A percentile compares a stretch with the other conserved stretches of the same genome.
phyloP scores from a whole-genome alignment of 805 yeast genomes.

The Ogataea naganishii region DNA sequence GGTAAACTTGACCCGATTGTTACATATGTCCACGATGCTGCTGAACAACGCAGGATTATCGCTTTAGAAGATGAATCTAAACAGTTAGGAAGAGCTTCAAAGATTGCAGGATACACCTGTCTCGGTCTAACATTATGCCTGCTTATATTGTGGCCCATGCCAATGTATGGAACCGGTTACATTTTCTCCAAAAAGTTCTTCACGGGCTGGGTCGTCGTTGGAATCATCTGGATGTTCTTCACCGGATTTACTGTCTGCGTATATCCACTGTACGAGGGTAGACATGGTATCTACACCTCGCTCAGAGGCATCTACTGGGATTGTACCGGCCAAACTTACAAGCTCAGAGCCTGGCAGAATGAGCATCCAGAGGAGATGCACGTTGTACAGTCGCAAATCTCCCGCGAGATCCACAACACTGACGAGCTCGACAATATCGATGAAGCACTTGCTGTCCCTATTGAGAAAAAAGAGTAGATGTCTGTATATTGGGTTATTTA shows the following conservation, averaged over 20 bases:
- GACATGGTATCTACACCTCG: constrained; percentile 55
- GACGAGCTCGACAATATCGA: constrained; percentile 16
- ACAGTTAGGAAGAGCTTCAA: constrained; percentile 47
- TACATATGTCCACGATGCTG: constrained; percentile 22
- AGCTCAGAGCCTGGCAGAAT: constrained; percentile 68
- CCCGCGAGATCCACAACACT: constrained; percentile 26
- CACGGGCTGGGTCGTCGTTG: constrained; percentile 84
- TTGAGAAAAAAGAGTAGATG: not conserved
- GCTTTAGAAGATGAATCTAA: constrained; percentile 40
- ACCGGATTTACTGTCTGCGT: constrained; percentile 55
- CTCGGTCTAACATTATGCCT: constrained; percentile 52
- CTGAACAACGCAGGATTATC: constrained; percentile 8
- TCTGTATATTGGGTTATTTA: too few species aligned
- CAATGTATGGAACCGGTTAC: constrained; percentile 79
- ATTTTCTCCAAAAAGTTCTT: constrained; percentile 69
- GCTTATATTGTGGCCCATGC: constrained; percentile 85
- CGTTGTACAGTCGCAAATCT: constrained; percentile 59
- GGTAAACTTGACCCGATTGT: constrained; percentile 17
- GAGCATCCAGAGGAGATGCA: constrained; percentile 68
- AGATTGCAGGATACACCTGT: constrained; percentile 53
- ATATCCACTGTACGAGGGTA: constrained; percentile 69
- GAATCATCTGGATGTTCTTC: constrained; percentile 73
- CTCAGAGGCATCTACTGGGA: constrained; percentile 84
- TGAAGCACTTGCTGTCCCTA: constrained; percentile 5
- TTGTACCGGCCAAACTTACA: constrained; percentile 62